A percentile compares a stretch with the other conserved stretches of the same genome.
These are phyloP conservation scores for Naganishia vishniacii DNA, from an alignment of 768 basidiomycete species.

Conservation along the genomic window DNA sequence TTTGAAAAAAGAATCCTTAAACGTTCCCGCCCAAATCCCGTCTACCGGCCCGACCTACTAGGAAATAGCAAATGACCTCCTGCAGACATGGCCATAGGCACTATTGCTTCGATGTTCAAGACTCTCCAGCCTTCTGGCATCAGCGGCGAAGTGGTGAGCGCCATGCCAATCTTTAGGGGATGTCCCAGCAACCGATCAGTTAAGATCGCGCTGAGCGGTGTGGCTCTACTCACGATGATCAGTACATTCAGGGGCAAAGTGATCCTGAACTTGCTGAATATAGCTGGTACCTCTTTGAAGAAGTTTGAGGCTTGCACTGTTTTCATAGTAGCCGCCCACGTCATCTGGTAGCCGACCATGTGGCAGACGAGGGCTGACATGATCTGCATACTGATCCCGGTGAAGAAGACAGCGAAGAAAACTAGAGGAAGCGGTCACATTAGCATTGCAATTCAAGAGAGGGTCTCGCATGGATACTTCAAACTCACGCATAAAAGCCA, in stretches of 20 bases:
- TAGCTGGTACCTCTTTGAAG: conserved; percentile 79
- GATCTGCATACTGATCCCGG: conserved; percentile 66
- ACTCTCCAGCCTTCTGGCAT: conserved; percentile 8
- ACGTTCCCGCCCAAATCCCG: too few relatives aligned
- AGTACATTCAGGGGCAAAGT: neutral
- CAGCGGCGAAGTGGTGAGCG: neutral
- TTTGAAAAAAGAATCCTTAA: too few relatives aligned
- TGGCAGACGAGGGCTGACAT: conserved; percentile 58
- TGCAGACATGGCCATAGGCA: conserved; percentile 1
- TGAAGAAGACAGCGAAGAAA: conserved; percentile 60
- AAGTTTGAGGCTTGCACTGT: neutral
- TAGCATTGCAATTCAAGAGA: neutral
- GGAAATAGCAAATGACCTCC: neutral
- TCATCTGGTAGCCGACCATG: conserved; percentile 53
- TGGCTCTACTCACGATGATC: neutral
- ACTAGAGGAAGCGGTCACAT: neutral
- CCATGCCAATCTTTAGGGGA: neutral
- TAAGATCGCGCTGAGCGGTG: too few relatives aligned
- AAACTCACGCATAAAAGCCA: neutral
- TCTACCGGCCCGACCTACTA: neutral
- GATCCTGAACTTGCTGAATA: conserved; percentile 63
- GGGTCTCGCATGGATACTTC: conserved; percentile 61
- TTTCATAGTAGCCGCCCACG: conserved; percentile 4
- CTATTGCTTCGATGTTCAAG: neutral
- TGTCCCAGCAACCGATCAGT: too few relatives aligned